Percentiles rank a stretch among this genome's conserved stretches.
Conservation (phyloP, 495 filamentous ascomycete species). For the Penicillium simplicissimum region DNA sequence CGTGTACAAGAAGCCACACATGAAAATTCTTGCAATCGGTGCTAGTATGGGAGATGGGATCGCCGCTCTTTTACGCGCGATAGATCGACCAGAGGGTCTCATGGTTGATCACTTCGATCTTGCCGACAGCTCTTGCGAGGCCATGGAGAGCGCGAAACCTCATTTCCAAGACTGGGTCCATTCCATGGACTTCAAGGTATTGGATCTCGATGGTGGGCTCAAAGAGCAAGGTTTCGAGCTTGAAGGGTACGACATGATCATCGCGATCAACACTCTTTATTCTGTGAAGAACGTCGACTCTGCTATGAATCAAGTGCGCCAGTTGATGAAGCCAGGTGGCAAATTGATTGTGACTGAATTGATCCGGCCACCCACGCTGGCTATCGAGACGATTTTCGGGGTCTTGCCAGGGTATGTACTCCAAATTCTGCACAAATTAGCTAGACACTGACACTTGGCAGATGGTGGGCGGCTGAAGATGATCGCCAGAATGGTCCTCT, state of each 20-base stretch:
- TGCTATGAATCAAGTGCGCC: neutral
- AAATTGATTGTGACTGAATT: neutral
- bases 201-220: neutral
- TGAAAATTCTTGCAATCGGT: neutral
- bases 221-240: neutral
- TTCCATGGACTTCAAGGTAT: neutral
- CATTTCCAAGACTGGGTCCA: neutral
- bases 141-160: neutral
- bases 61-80: neutral
- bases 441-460: neutral
- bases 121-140: neutral
- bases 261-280: neutral
- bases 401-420: neutral
- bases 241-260: neutral
- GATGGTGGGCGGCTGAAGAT: neutral
- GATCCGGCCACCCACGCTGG: neutral
- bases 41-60: neutral
- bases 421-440: too few relatives aligned
- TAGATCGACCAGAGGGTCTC: slow-evolving; percentile 1
- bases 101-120: slow-evolving; percentile 1
- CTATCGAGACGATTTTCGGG: neutral
- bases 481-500: neutral
- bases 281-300: neutral
- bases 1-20: neutral
- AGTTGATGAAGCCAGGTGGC: neutral